A percentile compares a stretch with the other conserved stretches of the same genome.
These are phyloP conservation scores for Dactylellina haptotyla DNA, from an alignment of 2,329 filamentous ascomycete genomes.

Conservation along the genomic window DNA sequence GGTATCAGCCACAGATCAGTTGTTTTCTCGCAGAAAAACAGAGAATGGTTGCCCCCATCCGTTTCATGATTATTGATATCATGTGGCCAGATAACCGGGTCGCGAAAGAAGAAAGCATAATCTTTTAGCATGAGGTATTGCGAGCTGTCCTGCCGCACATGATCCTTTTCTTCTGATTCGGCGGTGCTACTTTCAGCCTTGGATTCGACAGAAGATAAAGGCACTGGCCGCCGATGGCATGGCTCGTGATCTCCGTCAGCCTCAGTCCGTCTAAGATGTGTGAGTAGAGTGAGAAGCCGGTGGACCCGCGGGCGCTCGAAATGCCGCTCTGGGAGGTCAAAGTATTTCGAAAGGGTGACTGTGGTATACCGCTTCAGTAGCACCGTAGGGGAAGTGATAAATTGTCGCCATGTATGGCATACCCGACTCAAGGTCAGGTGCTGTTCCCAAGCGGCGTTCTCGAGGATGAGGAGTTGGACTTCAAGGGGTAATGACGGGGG, in stretches of 20 bases:
- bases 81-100: not conserved
- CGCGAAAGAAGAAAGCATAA: not conserved
- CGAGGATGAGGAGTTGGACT: slow-evolving; percentile 14
- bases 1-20: not conserved
- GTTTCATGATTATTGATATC: not conserved
- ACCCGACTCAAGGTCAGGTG: not conserved
- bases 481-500: slow-evolving; percentile 23
- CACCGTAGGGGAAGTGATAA: not conserved
- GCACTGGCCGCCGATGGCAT: too few relatives aligned
- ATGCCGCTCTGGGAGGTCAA: not conserved
- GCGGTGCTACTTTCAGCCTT: too few relatives aligned
- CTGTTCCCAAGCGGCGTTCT: slow-evolving; percentile 3
- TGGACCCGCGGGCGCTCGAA: not conserved
- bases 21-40: too few relatives aligned
- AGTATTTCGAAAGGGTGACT: not conserved
- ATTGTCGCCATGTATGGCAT: slow-evolving; percentile 5
- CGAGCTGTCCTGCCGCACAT: not conserved
- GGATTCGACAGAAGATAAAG: too few relatives aligned
- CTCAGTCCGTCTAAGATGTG: too few relatives aligned
- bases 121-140: not conserved
- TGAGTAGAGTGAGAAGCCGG: too few relatives aligned
- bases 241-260: too few relatives aligned
- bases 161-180: too few relatives aligned
- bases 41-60: too few relatives aligned
- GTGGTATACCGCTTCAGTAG: not conserved